Percentiles rank a stretch among this genome's conserved stretches.
These are phyloP conservation scores for Beta macrorhiza DNA, from an alignment of 179 eudicot genomes.

Conservation along the genomic window DNA sequence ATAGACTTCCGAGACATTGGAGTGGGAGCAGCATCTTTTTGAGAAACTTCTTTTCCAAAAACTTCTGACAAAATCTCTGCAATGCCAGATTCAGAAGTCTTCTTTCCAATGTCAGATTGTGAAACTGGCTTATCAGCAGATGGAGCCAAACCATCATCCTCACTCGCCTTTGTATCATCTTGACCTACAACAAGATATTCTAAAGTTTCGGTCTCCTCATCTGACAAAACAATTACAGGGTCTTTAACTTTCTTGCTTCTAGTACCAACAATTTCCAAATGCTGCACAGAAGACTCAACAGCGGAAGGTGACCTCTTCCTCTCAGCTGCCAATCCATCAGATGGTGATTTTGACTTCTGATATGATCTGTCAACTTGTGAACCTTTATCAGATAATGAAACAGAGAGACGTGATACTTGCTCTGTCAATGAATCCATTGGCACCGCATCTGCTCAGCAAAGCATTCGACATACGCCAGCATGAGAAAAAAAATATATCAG, in stretches of 20 bases:
- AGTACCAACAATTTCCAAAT: constrained; percentile 33
- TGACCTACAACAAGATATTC: constrained; percentile 22
- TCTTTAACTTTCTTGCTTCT: constrained; percentile 28
- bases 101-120: constrained; percentile 24
- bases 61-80: constrained; percentile 15
- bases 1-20: constrained; percentile 33
- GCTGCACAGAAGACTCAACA: constrained; percentile 33
- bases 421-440: constrained; percentile 56
- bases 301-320: constrained; percentile 31
- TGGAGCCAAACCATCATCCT: constrained; percentile 27
- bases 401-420: constrained; percentile 66
- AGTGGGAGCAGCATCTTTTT: constrained; percentile 29
- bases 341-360: constrained; percentile 32
- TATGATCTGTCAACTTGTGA: constrained; percentile 28
- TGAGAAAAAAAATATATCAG: neutral
- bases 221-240: constrained; percentile 58
- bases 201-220: constrained; percentile 58
- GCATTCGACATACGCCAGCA: constrained; percentile 20
- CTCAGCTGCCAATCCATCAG: constrained; percentile 33
- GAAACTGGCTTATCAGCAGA: constrained; percentile 29
- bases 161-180: constrained; percentile 28
- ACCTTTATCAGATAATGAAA: constrained; percentile 48
- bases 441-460: constrained; percentile 54
- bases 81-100: constrained; percentile 25
- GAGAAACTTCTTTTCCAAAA: constrained; percentile 25